Evolutionary conservation across 345 rosid genomes (phyloP).

Genomic region (Fremontodendron californicum): DNA sequence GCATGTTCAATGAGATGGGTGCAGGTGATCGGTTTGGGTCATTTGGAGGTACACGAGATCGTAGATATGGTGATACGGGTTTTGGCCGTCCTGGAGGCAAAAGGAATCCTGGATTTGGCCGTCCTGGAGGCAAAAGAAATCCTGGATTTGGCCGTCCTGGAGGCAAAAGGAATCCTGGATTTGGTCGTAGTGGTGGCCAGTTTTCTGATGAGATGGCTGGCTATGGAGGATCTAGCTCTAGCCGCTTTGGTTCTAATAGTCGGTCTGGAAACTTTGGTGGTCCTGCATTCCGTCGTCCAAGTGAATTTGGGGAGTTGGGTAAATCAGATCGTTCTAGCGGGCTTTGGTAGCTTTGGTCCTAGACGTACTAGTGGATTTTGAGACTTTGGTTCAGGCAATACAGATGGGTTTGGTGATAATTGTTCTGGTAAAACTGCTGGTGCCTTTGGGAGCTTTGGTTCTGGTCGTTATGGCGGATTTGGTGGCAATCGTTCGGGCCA

Average conservation of each 20-base stretch:
- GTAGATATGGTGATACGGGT: constrained; percentile 9
- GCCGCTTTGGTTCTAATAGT: constrained; percentile 10
- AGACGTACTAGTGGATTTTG: not conserved
- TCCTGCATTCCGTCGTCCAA: not conserved
- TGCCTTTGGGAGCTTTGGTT: not conserved
- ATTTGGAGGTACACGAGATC: constrained; percentile 11
- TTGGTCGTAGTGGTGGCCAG: constrained; percentile 8
- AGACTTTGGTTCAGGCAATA: constrained; percentile 4
- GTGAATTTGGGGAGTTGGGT: not conserved
- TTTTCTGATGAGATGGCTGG: not conserved
- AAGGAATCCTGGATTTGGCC: not conserved
- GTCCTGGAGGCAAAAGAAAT: constrained; percentile 7
- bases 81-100: constrained; percentile 5
- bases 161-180: constrained; percentile 13
- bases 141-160: constrained; percentile 10
- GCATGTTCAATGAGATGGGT: not conserved
- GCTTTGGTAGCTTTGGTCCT: constrained; percentile 3
- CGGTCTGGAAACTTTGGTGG: constrained; percentile 4
- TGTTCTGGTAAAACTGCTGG: not conserved
- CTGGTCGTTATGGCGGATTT: constrained; percentile 16
- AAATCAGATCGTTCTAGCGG: not conserved
- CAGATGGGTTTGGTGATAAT: not conserved
- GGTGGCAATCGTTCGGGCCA: constrained; percentile 13
- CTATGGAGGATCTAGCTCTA: constrained; percentile 4
- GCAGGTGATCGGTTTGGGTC: constrained; percentile 7